Evolutionary conservation across 2,329 filamentous ascomycete species (phyloP).

Genomic region (Ophiostoma angusticollis): DNA sequence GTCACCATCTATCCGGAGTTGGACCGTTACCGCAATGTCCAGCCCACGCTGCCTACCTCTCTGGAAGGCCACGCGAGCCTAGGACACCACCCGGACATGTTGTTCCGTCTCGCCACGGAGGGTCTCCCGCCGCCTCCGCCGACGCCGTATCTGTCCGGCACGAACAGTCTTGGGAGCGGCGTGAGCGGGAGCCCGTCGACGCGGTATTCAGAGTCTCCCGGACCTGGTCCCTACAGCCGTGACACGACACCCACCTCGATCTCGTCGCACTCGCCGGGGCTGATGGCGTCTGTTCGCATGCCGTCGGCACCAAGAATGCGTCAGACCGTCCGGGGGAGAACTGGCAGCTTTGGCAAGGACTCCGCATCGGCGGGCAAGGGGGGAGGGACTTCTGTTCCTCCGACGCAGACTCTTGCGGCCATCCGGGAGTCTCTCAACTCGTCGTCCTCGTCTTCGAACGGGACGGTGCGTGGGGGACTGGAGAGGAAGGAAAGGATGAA

Average conservation of each 20-base stretch:
- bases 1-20: constrained; percentile 45
- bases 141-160: constrained; percentile 50
- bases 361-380: constrained; percentile 32
- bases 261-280: constrained; percentile 58
- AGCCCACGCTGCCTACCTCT: constrained; percentile 21
- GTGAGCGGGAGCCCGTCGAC: constrained; percentile 63
- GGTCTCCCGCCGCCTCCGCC: constrained; percentile 50
- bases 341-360: constrained; percentile 42
- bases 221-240: constrained; percentile 57
- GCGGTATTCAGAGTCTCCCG: constrained; percentile 59
- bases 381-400: constrained; percentile 31
- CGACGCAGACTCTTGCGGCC: constrained; percentile 47
- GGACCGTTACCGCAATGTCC: constrained; percentile 43
- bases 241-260: constrained; percentile 70
- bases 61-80: constrained; percentile 18
- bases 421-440: constrained; percentile 59
- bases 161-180: constrained; percentile 41
- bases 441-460: constrained; percentile 52
- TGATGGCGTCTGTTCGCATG: constrained; percentile 36
- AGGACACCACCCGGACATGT: constrained; percentile 35
- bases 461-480: constrained; percentile 45
- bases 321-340: constrained; percentile 42
- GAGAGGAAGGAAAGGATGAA: constrained; percentile 32
- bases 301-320: constrained; percentile 31
- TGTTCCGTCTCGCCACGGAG: constrained; percentile 47